Evolutionary conservation across 2,329 filamentous ascomycete species (phyloP).

Genomic region (Cryphonectria nitschkei): DNA sequence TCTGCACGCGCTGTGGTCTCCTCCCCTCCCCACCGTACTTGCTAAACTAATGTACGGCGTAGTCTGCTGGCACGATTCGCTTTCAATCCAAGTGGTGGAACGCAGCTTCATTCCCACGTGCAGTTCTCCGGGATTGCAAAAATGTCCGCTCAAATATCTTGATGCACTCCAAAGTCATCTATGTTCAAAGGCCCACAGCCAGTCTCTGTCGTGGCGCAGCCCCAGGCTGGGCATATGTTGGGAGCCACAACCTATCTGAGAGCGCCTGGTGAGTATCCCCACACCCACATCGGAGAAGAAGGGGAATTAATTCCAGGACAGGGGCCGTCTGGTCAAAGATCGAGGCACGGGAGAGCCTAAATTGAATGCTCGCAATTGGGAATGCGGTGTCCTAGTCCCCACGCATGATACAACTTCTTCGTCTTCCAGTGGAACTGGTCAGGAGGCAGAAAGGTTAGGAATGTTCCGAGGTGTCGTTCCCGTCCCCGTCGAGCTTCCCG

Average conservation of each 20-base stretch:
- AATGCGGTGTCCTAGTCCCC: constrained; percentile 84
- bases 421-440: constrained; percentile 20
- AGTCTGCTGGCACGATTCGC: constrained; percentile 83
- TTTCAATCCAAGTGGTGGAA: constrained; percentile 75
- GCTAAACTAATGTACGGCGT: constrained; percentile 18
- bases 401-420: constrained; percentile 41
- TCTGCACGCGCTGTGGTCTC: constrained; percentile 29
- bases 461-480: constrained; percentile 61
- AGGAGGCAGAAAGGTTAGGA: constrained; percentile 37
- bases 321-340: constrained; percentile 73
- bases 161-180: constrained; percentile 83
- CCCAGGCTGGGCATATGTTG: constrained; percentile 78
- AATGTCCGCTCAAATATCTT: constrained; percentile 73
- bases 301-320: constrained; percentile 13
- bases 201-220: constrained; percentile 23
- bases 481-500: constrained; percentile 67
- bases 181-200: constrained; percentile 44
- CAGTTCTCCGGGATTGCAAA: constrained; percentile 74
- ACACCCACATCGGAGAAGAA: constrained; percentile 15
- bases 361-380: constrained; percentile 90
- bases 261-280: constrained; percentile 74
- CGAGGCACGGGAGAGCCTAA: constrained; percentile 68
- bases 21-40: background rate
- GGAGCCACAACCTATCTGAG: constrained; percentile 90
- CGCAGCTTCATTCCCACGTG: constrained; percentile 68